Evolutionary conservation across 2,329 filamentous ascomycete species (phyloP), one percentile per base, ranked within the genome.

Genomic region (Coniochaeta sp.): DNA sequence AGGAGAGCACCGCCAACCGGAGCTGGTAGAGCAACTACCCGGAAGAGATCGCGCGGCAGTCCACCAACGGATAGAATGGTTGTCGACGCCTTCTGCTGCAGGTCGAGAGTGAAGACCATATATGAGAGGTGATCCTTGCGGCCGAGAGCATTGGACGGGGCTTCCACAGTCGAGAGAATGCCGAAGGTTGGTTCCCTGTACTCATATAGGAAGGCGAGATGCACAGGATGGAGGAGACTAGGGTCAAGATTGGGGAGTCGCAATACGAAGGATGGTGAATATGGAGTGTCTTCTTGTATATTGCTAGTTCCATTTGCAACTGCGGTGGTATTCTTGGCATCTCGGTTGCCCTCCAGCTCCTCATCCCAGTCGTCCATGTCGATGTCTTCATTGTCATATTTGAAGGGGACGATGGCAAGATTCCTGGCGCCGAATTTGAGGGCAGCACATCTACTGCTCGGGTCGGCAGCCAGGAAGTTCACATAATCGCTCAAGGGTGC

Each of bases 171-270:
- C 55, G 91, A 95, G 47, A 99, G 80, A 62, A 99, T 93, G 60
- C 93, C 95, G 76, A 99, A 96, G 0, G 95, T 99, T 14, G 95
- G 93, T 74, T 98, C 95, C 73, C 95, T 88, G 74, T 99, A 99
- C 77, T 98, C 93, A 81, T 98, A 86, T 65, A 99, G 79, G 73
- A 99, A 99, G 59, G 90, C 88, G 69, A 99, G 85, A 71, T 96
- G 91, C 69, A 97, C 87, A 56, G 93, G 92, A 74, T 96, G 90
- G 62, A 93, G 86, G 66, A 99, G 82, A 64, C 84, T 86, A 63
- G 93, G 90, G 73, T 98, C 93, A 74, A 99, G 82, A 69, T 92
- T 86, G 58, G 93, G 91, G 65, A 98, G 81, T 64, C 92, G 89
- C 65, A 99, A 83, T 64, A 98, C 93, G 78, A 98, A 99, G 60